Conservation (phyloP, 441 rosid genomes). For the Populus hybrid region DNA sequence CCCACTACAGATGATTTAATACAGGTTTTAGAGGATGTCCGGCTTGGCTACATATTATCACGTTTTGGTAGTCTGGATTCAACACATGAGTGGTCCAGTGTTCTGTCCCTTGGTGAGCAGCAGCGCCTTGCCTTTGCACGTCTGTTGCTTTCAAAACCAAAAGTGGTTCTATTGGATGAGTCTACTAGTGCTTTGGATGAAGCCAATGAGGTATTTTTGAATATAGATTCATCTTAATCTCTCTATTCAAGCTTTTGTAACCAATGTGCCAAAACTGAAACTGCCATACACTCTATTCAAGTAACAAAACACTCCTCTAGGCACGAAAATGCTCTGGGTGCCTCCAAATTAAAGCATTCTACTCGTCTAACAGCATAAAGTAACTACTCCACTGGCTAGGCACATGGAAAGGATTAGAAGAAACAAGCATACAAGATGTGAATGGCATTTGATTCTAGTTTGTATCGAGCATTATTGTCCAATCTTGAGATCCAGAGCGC, state of each 20-base stretch:
- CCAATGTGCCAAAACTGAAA: background rate
- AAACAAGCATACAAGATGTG: background rate
- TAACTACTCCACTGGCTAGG: background rate
- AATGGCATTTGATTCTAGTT: background rate
- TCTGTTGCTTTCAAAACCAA: slow-evolving; percentile 74
- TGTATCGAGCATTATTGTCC: background rate
- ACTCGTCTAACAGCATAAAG: background rate
- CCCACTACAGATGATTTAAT: slow-evolving; percentile 70
- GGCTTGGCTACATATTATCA: slow-evolving; percentile 62
- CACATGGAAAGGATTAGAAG: background rate
- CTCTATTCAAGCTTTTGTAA: background rate
- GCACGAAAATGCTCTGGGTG: background rate
- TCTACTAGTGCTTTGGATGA: slow-evolving; percentile 96
- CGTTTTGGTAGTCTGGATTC: slow-evolving; percentile 75
- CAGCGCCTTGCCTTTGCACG: slow-evolving; percentile 97
- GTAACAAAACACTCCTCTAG: background rate
- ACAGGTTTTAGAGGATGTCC: slow-evolving; percentile 62
- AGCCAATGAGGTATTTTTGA: slow-evolving; percentile 68
- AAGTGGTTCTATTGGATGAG: slow-evolving; percentile 80
- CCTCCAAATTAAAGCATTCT: background rate
- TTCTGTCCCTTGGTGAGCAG: slow-evolving; percentile 96
- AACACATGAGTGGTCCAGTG: slow-evolving; percentile 82
- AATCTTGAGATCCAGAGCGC: background rate
- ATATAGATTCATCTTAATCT: background rate
- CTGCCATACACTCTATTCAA: background rate